Percentiles rank a stretch among this genome's conserved stretches.
Conservation (phyloP, 345 rosid species). For the Gynandropsis gynandra region DNA sequence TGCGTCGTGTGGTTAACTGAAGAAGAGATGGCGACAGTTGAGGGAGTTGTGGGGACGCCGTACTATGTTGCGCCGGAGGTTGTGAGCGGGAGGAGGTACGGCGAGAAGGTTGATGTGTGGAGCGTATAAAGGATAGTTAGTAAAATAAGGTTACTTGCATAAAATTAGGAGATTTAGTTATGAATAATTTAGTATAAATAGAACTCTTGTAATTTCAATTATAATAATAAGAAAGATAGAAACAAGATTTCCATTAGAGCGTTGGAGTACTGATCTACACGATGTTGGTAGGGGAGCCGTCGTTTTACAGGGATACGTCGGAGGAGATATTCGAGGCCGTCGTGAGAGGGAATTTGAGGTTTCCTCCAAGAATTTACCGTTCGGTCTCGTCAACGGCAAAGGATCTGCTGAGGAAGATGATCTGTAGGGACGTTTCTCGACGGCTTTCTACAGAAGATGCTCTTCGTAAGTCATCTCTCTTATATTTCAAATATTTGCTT, state of each 20-base stretch:
- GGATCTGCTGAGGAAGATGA: slow-evolving; percentile 73
- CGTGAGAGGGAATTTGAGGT: slow-evolving; percentile 61
- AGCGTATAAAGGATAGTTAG: too few species aligned
- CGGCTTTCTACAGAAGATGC: slow-evolving; percentile 74
- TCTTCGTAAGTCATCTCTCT: slow-evolving; percentile 40
- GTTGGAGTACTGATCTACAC: slow-evolving; percentile 66
- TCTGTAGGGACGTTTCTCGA: slow-evolving; percentile 62
- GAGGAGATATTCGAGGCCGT: slow-evolving; percentile 60
- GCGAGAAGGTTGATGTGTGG: slow-evolving; percentile 77
- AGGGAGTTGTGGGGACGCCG: slow-evolving; percentile 61
- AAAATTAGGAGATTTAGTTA: too few species aligned
- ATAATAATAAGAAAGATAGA: too few species aligned
- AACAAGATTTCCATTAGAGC: too few species aligned
- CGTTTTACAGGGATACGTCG: slow-evolving; percentile 68
- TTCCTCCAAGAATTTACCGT: slow-evolving; percentile 43
- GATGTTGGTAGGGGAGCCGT: slow-evolving; percentile 66
- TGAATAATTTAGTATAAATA: too few species aligned
- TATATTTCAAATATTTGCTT: slow-evolving; percentile 9
- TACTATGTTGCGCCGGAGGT: slow-evolving; percentile 90
- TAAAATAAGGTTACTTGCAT: too few species aligned
- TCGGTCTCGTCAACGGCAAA: slow-evolving; percentile 44
- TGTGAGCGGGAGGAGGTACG: slow-evolving; percentile 52
- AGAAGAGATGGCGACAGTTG: slow-evolving; percentile 25
- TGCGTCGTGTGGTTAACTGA: slow-evolving; percentile 44
- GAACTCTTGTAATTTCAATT: too few species aligned